Base-by-base conservation (phyloP, 306 rosid genomes). In the Prinsepia uniflora region DNA sequence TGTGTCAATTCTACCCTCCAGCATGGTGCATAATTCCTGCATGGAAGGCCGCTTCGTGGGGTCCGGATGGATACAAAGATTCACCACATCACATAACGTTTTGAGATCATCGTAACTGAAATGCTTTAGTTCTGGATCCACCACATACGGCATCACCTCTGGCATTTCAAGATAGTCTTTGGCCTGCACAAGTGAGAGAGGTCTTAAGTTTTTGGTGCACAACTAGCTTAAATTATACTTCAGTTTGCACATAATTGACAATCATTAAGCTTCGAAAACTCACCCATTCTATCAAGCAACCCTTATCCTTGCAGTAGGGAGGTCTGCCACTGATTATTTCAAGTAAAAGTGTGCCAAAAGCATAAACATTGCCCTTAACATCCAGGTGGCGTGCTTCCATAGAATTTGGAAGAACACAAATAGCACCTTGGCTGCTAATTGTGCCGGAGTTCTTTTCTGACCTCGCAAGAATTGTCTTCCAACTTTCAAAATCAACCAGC, bases 401-500 rank as follows among this genome's bases (percentile, higher is more conserved):
- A 44, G 99, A 89, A 73, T 80, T 89, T 42, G 99, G 90, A 85
- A 95, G 96, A 67, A 91, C 80, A 68, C 96, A 95, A 68, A 81
- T 72, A 68, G 84, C 81, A 57, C 97, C 99, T 82, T 89, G 90
- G 79, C 83, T 85, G 59, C 84, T 84, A 66, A 95, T 78, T 41
- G 96, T 65, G 67, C 89, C 92, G 4, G 93, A 87, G 78, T 89
- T 87, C 78, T 84, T 89, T 77, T 91, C 99, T 22, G 96, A 89
- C 85, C 97, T 86, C 57, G 84, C 87, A 67, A 95, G 89, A 78
- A 95, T 91, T 65, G 95, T 79, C 84, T 95, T 95, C 97, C 99
- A 95, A 82, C 97, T 84, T 82, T 95, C 99, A 78, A 95, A 95
- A 79, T 95, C 97, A 79, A 95, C 92, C 76, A 95, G 77, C 99